These are phyloP conservation scores for Salix koriyanagi DNA, from an alignment of 345 rosid species.

Conservation along the genomic window DNA sequence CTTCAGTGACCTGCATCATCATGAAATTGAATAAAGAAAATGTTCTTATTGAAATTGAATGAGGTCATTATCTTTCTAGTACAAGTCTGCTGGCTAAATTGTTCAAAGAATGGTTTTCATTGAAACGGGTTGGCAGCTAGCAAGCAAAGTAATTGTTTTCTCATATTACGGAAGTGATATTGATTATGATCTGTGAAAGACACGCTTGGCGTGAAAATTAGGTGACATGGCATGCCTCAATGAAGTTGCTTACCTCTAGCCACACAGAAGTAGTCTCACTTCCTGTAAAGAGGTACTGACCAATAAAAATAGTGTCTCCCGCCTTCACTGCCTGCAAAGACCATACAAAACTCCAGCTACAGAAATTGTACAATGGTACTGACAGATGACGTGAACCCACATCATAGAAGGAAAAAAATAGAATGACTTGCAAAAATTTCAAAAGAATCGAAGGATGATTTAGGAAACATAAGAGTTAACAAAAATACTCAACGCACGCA, in stretches of 20 bases:
- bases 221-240: background rate
- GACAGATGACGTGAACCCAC: background rate
- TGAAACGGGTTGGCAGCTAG: background rate
- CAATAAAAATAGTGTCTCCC: conserved; percentile 67
- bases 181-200: background rate
- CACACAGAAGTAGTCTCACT: conserved; percentile 66
- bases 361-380: background rate
- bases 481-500: too few species aligned
- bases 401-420: background rate
- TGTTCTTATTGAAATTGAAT: background rate
- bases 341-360: conserved; percentile 12
- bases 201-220: background rate
- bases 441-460: background rate
- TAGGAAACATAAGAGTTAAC: too few species aligned
- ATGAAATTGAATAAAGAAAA: conserved; percentile 6
- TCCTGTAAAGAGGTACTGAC: conserved; percentile 70
- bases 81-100: background rate
- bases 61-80: background rate
- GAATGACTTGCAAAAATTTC: background rate
- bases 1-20: conserved; percentile 44
- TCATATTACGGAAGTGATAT: background rate
- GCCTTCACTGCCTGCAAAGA: conserved; percentile 58
- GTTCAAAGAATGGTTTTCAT: background rate
- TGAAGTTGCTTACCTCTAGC: conserved; percentile 51
- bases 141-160: conserved; percentile 3